phyloP scores from a whole-genome alignment of 192 early-diverging fungal genomes.

The Podila epicladia region DNA sequence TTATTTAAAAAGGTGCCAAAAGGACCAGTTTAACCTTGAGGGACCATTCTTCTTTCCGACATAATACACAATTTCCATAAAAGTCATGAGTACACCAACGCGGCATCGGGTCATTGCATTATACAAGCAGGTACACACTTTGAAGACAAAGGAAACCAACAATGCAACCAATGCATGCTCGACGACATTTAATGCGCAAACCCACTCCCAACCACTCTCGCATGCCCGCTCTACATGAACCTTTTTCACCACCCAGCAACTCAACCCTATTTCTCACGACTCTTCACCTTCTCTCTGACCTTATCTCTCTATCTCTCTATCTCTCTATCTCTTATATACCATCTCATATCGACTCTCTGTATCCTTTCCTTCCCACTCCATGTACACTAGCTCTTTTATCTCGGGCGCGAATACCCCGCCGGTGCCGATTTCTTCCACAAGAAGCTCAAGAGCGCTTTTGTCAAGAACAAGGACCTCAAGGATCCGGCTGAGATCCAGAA shows the following conservation, averaged over 20 bases:
- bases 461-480: conserved; percentile 43
- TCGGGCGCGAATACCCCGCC: conserved; percentile 45
- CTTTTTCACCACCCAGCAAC: too few species aligned
- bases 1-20: too few species aligned
- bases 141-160: too few species aligned
- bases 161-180: not conserved
- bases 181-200: not conserved
- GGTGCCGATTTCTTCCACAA: conserved; percentile 42
- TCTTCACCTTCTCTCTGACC: too few species aligned
- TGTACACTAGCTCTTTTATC: conserved; percentile 16
- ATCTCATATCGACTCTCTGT: not conserved
- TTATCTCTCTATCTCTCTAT: not conserved
- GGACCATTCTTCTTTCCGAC: too few species aligned
- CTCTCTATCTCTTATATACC: not conserved
- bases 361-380: not conserved
- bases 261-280: too few species aligned
- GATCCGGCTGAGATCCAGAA: conserved; percentile 45
- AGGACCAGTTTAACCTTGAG: too few species aligned
- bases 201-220: too few species aligned
- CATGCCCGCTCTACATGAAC: too few species aligned
- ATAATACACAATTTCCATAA: not conserved
- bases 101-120: conserved; percentile 42
- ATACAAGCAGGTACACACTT: conserved; percentile 31
- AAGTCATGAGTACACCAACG: conserved; percentile 29
- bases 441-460: conserved; percentile 34